Base-by-base conservation (phyloP, 352 stramenopile genomes). In the Phytophthora macrochlamydospora region DNA sequence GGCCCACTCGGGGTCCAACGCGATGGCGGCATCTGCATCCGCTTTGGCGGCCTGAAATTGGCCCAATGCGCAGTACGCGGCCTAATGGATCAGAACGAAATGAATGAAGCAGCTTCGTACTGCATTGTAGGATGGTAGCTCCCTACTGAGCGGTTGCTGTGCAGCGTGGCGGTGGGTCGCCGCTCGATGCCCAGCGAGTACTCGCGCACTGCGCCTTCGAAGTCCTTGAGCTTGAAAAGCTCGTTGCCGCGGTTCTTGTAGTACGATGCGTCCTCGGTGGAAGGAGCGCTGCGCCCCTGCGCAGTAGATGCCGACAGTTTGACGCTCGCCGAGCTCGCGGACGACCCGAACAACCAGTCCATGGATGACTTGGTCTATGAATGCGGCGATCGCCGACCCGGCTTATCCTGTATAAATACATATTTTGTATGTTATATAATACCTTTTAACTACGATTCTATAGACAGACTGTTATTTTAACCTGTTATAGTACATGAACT, bases 211-310 rank as follows among this genome's bases (percentile, higher is more conserved):
- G 86, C 86, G 7, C 49, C 73, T 30, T 76, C 72, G 55, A 76
- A 94, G 30, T 92, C 70, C 46, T 81, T 79, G 29, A 57, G 58
- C 44, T 85, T 82, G 38, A 93, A 94, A 29, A 76, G 70, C 14
- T 80, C 83, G 49, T 94, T 94, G 12, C 86, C 86, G 31, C 67
- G 74, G 14, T 75, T 79, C 62, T 93, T 93, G 62, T 91, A 73
- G 63, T 53, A 67, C 43, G 86, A 94, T 45, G 81, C 84, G 52
- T 94, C 86, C 42, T 83, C 82, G 13, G 62, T 56, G 1, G 79
- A 81, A 7, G 86, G 86, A 1, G 82, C 83, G 40, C 85, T 93
- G 50, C 86, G 83, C 3, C 86, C 86, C 46, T 88, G 78, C 0
- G 79, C 50, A 0, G 70, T 90, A 14, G 81, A 91, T 13, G 67